Percentiles rank a stretch among this genome's conserved stretches.
These are phyloP conservation scores for Alliaria petiolata DNA, from an alignment of 345 rosid species.

Conservation along the genomic window DNA sequence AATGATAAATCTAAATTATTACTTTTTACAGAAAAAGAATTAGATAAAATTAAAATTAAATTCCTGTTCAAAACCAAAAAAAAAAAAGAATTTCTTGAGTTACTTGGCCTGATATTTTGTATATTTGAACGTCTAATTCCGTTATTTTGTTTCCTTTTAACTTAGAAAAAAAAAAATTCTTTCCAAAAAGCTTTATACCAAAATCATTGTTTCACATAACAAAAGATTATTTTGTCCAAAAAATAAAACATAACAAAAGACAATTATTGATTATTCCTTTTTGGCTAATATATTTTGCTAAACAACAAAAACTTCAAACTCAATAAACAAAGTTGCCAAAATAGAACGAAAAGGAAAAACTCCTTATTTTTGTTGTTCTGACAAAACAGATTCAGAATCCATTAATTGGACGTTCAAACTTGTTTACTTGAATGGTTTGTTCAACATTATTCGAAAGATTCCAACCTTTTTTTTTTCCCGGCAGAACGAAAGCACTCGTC, in stretches of 20 bases:
- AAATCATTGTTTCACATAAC: neutral
- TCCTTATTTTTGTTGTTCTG: neutral
- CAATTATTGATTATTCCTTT: neutral
- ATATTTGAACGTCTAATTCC: too few species aligned
- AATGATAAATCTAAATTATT: too few species aligned
- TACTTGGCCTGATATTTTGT: too few species aligned
- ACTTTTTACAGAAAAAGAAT: too few species aligned
- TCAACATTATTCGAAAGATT: constrained; percentile 10
- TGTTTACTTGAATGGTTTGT: neutral
- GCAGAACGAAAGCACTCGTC: neutral
- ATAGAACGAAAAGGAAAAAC: constrained; percentile 12
- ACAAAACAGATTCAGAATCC: constrained; percentile 18
- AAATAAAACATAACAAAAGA: too few species aligned
- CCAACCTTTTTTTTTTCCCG: neutral
- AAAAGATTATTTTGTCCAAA: too few species aligned
- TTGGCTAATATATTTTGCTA: neutral
- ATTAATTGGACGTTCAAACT: constrained; percentile 10
- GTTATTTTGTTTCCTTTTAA: too few species aligned
- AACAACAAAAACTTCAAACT: neutral
- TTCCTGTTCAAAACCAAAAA: too few species aligned
- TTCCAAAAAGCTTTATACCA: too few species aligned
- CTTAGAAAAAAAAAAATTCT: too few species aligned
- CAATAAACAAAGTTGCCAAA: constrained; percentile 15
- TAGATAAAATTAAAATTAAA: too few species aligned
- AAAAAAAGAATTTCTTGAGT: too few species aligned